phyloP scores from a whole-genome alignment of 805 yeast genomes.

The Lipomyces yamadae region DNA sequence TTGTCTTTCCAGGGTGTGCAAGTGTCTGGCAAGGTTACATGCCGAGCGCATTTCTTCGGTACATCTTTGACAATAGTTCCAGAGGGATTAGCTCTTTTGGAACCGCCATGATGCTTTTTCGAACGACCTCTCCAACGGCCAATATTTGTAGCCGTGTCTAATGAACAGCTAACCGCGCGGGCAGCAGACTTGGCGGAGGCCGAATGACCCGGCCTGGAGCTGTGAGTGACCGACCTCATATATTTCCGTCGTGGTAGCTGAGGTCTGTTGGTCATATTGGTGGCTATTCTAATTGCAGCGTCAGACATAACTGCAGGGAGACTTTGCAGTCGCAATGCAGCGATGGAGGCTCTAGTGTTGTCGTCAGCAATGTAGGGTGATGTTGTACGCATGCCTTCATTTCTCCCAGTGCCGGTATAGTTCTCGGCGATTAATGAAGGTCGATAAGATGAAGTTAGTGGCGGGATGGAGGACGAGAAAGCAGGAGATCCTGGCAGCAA shows the following conservation, averaged over 20 bases:
- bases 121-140: background rate
- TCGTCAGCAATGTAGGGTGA: constrained; percentile 11
- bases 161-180: background rate
- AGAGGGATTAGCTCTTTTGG: background rate
- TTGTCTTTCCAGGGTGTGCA: background rate
- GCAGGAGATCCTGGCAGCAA: background rate
- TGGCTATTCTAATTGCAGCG: constrained; percentile 22
- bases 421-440: background rate
- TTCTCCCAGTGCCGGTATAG: background rate
- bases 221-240: background rate
- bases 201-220: background rate
- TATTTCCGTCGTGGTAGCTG: constrained; percentile 9
- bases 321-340: constrained; percentile 11
- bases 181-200: background rate
- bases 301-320: constrained; percentile 30
- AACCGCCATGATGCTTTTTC: background rate
- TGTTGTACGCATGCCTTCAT: constrained; percentile 10
- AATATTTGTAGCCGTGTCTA: background rate
- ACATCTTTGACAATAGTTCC: background rate
- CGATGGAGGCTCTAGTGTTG: background rate
- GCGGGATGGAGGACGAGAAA: constrained; percentile 4
- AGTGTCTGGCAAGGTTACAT: background rate
- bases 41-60: constrained; percentile 4
- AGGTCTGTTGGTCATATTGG: background rate
- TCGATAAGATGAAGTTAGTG: background rate